Base-by-base conservation (phyloP, 371 early-diverging fungal species). In the Neoconidiobolus thromboides region DNA sequence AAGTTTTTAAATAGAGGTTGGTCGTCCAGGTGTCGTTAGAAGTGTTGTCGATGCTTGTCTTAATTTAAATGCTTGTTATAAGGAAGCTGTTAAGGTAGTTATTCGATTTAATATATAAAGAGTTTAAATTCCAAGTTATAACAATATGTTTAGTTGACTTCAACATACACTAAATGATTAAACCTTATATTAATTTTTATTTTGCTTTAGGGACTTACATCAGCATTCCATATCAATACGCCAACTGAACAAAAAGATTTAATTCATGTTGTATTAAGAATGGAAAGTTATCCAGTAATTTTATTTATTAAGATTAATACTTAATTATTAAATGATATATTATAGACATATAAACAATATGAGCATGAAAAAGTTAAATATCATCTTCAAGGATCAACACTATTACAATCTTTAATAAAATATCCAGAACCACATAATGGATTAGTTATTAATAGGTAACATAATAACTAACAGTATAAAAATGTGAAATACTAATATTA, bases 311-410 rank as follows among this genome's bases (percentile, higher is more conserved):
- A 14, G 0, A 26, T 26, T 3, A n/a, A 5, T 9, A 7, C 52
- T 6, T 36, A 14, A 10, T 36, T 51, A 26, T 51, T 76, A 44
- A 14, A 51, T 55, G 62, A 68, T 51, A 48, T 60, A n/a, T 64
- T 62, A 44, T 61, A 63, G 40, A 48, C 62, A 9, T 60, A 48
- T 12, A 56, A 49, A 14, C 55, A 65, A 41, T 65, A 65, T 40
- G 60, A 60, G 37, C 7, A 14, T 51, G 55, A 60, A 14, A 73
- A 69, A 10, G 71, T 72, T 14, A 72, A 69, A 36, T 77, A 79
- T 66, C 79, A 78, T 63, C 63, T 79, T n/a, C 85, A 86, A 62
- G 88, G 88, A 14, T 76, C 87, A 4, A 67, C 83, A 2, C 75
- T 87, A 14, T 62, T 86, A 14, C 85, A 89, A 67, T 68, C 79